Evolutionary conservation across 179 eudicot species (phyloP).

Genomic region (Silene vulgaris): DNA sequence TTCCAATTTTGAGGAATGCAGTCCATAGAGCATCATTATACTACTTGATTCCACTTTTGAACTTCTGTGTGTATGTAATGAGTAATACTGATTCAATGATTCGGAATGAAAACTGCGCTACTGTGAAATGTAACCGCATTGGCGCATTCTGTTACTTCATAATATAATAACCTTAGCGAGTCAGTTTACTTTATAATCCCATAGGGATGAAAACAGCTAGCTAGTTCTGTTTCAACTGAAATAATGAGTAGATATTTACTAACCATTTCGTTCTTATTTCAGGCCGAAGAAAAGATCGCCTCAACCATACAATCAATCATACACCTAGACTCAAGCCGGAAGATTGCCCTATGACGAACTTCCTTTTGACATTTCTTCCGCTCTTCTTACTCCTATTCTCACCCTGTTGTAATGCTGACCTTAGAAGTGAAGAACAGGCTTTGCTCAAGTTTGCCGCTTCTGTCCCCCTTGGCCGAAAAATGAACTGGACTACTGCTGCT

Average conservation of each 20-base stretch:
- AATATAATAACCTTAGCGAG: too few relatives aligned
- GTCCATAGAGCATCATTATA: too few relatives aligned
- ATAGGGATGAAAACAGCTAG: too few relatives aligned
- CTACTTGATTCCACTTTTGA: too few relatives aligned
- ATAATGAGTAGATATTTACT: neutral
- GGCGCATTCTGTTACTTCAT: too few relatives aligned
- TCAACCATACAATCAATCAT: neutral
- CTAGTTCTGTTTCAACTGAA: too few relatives aligned
- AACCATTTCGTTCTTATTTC: slow-evolving; percentile 14
- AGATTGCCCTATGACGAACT: slow-evolving; percentile 43
- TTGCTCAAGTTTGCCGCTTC: slow-evolving; percentile 64
- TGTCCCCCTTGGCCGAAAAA: slow-evolving; percentile 54
- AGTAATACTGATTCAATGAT: too few relatives aligned
- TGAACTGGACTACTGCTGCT: slow-evolving; percentile 58
- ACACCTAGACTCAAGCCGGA: neutral
- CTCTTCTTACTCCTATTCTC: slow-evolving; percentile 29
- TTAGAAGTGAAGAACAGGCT: slow-evolving; percentile 52
- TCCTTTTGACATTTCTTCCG: slow-evolving; percentile 20
- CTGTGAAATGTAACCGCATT: too few relatives aligned
- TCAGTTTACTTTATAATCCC: too few relatives aligned
- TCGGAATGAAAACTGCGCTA: too few relatives aligned
- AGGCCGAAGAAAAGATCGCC: slow-evolving; percentile 23
- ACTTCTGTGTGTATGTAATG: too few relatives aligned
- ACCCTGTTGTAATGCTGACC: slow-evolving; percentile 35
- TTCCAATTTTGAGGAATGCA: too few relatives aligned